Base-by-base conservation (phyloP, 768 basidiomycete genomes). In the Psilocybe subaeruginosa region DNA sequence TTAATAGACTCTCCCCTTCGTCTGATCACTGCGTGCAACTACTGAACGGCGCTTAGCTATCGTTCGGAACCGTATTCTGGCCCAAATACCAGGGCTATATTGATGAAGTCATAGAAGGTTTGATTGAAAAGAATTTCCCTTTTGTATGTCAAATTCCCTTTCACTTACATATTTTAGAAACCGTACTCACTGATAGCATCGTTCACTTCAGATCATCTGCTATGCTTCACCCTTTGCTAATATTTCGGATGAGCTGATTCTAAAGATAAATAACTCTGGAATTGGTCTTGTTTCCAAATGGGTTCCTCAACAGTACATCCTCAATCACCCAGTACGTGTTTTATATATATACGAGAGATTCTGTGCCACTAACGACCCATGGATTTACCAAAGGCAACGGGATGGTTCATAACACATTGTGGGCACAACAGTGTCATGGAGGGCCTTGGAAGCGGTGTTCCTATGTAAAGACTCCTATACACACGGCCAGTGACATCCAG, bases 341-440 rank as follows among this genome's bases (percentile, higher is more conserved):
- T 3, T 23, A 8, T 2, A 16, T 2, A 16, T 46, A 8, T 29
- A 27, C 14, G 8, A 16, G 14, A 1, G 31, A 50, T 23, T 6
- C 3, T 16, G 14, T 41, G 1, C 8, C 3, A 53, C 16, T 35
- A 3, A 16, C 30, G 27, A 46, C 37, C 5, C 9, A 45, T 43
- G 46, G 8, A 54, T 27, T 0, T n/a, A 11, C 4, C 6, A 4
- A 7, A 66, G 65, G 65, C 62, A 0, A 66, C 65, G 4, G 65
- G 65, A 6, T 66, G 65, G 62, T 66, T 61, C 35, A 48, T 66
- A 11, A 63, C 62, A 16, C 65, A 66, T 50, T 46, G 59, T 14
- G 65, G 65, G 16, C 53, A 63, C 19, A 62, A 62, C 27, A 56
- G 65, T 14, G 59, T 66, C 8, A 61, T 56, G 12, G 65, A 66